Percentiles rank a stretch among this genome's conserved stretches.
Evolutionary conservation across 1,284 basidiomycete genomes (phyloP).

Genomic region (Kwoniella shivajii): DNA sequence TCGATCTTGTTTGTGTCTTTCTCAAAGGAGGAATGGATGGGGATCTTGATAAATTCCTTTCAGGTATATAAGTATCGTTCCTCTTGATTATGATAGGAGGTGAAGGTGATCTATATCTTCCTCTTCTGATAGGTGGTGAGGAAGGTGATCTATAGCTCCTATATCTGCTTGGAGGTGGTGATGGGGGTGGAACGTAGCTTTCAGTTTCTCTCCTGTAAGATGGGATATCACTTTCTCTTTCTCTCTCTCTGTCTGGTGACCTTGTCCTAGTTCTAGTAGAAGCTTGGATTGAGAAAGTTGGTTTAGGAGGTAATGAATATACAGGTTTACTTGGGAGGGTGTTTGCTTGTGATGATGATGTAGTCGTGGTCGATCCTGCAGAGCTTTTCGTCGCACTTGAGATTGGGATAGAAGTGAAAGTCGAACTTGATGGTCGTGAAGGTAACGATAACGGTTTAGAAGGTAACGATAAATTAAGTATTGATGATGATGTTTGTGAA

Average conservation of each 20-base stretch:
- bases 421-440: background rate
- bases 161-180: background rate
- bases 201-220: constrained; percentile 1
- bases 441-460: background rate
- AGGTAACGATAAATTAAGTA: background rate
- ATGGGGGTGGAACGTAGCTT: constrained; percentile 6
- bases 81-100: too few species aligned
- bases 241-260: constrained; percentile 11
- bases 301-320: background rate
- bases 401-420: background rate
- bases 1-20: too few species aligned
- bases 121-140: too few species aligned
- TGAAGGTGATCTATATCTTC: too few species aligned
- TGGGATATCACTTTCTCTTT: background rate
- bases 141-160: background rate
- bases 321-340: constrained; percentile 5
- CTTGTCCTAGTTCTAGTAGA: background rate
- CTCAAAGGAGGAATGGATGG: too few species aligned
- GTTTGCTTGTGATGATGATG: background rate
- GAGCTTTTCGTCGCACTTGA: too few species aligned
- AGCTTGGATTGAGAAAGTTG: background rate
- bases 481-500: background rate
- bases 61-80: too few species aligned
- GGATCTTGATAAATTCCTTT: too few species aligned
- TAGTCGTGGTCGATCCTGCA: too few species aligned